Evolutionary conservation across 2,329 filamentous ascomycete species (phyloP).

Genomic region (Fusarium coicis): DNA sequence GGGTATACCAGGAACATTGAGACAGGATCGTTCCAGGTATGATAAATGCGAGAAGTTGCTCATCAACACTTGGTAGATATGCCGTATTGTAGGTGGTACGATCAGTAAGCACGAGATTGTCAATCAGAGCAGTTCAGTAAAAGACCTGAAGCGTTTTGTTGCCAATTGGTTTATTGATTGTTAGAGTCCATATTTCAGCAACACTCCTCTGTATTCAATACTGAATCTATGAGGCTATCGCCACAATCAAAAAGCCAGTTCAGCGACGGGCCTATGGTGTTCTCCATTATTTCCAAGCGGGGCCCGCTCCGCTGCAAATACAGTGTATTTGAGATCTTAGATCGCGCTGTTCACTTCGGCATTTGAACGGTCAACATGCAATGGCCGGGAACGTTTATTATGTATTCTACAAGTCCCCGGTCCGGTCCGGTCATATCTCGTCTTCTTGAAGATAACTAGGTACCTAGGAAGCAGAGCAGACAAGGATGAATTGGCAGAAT

Average conservation of each 20-base stretch:
- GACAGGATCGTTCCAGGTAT: neutral
- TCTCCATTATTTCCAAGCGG: neutral
- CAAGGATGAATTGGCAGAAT: neutral
- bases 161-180: no score
- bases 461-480: neutral
- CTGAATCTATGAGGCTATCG: conserved; percentile 32
- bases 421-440: conserved; percentile 25
- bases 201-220: no score
- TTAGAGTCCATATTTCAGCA: neutral
- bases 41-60: neutral
- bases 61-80: neutral
- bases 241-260: conserved; percentile 8
- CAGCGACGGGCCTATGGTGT: conserved; percentile 33
- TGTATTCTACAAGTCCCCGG: conserved; percentile 5
- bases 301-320: conserved; percentile 19
- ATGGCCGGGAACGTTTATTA: conserved; percentile 1
- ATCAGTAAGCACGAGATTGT: neutral
- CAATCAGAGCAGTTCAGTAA: neutral
- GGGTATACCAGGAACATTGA: no score
- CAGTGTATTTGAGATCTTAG: conserved; percentile 24
- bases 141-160: neutral
- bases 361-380: conserved; percentile 21
- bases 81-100: neutral
- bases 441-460: neutral
- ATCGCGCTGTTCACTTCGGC: conserved; percentile 29